Conservation (phyloP, 2,329 filamentous ascomycete species). For the Phialocephala sp. region DNA sequence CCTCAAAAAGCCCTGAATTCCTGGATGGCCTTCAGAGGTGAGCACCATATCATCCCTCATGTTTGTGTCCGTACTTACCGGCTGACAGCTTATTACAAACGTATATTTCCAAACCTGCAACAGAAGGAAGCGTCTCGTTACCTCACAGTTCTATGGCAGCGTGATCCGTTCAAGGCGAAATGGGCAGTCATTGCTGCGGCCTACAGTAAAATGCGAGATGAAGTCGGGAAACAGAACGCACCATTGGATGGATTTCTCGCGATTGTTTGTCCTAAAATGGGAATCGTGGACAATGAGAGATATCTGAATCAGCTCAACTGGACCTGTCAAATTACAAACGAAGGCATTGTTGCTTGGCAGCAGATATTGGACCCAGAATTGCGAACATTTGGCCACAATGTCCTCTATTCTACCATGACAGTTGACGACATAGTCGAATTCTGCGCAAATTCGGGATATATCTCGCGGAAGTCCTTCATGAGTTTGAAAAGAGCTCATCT, state of each 20-base stretch:
- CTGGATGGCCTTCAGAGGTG: background rate
- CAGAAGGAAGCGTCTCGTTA: conserved; percentile 34
- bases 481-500: conserved; percentile 9
- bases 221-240: conserved; percentile 29
- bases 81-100: conserved; percentile 18
- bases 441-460: conserved; percentile 31
- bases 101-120: conserved; percentile 19
- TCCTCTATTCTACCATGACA: conserved; percentile 32
- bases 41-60: background rate
- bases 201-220: conserved; percentile 35
- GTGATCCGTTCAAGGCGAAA: conserved; percentile 35
- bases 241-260: conserved; percentile 29
- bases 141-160: conserved; percentile 31
- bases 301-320: conserved; percentile 35
- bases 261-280: conserved; percentile 30
- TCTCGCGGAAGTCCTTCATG: conserved; percentile 12
- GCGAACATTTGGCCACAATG: conserved; percentile 20
- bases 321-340: conserved; percentile 22
- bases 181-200: conserved; percentile 34
- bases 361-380: conserved; percentile 31
- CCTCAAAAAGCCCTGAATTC: background rate
- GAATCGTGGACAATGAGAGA: conserved; percentile 29
- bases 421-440: conserved; percentile 34
- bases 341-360: conserved; percentile 23
- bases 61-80: background rate